Evolutionary conservation across 2,329 filamentous ascomycete genomes (phyloP).

Genomic region (Microdochium paspali): DNA sequence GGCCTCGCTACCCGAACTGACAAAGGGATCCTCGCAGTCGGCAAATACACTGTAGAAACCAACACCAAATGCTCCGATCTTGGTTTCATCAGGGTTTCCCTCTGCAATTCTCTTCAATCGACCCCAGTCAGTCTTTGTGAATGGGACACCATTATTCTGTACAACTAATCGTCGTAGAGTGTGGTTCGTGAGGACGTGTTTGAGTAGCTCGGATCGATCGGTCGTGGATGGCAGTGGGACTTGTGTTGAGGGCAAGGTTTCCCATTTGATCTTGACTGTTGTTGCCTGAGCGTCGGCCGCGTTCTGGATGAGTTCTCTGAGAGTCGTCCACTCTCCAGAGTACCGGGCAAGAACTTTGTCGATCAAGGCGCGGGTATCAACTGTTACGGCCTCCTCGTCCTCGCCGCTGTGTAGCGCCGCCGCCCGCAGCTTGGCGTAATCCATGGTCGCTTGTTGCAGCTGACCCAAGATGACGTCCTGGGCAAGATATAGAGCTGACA

Average conservation of each 20-base stretch:
- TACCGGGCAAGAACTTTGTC: constrained; percentile 96
- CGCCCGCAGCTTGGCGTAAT: constrained; percentile 70
- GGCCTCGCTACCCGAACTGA: constrained; percentile 82
- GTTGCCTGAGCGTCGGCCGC: constrained; percentile 93
- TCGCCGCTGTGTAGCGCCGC: constrained; percentile 78
- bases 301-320: constrained; percentile 94
- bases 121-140: constrained; percentile 85
- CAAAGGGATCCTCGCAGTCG: constrained; percentile 95
- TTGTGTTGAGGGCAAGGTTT: constrained; percentile 74
- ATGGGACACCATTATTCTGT: constrained; percentile 83
- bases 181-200: constrained; percentile 76
- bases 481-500: neutral
- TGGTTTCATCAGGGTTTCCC: constrained; percentile 96
- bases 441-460: constrained; percentile 48
- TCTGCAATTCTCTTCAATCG: constrained; percentile 95
- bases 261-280: constrained; percentile 83
- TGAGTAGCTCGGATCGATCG: constrained; percentile 62
- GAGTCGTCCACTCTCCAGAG: constrained; percentile 84
- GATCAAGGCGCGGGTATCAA: constrained; percentile 92
- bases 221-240: constrained; percentile 60
- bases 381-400: constrained; percentile 94
- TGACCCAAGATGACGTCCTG: neutral
- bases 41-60: constrained; percentile 98
- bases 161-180: constrained; percentile 83
- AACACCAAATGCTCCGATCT: constrained; percentile 96